A percentile compares a stretch with the other conserved stretches of the same genome.
These are phyloP conservation scores for Diversispora epigaea DNA, from an alignment of 192 early-diverging fungal species.

Conservation along the genomic window DNA sequence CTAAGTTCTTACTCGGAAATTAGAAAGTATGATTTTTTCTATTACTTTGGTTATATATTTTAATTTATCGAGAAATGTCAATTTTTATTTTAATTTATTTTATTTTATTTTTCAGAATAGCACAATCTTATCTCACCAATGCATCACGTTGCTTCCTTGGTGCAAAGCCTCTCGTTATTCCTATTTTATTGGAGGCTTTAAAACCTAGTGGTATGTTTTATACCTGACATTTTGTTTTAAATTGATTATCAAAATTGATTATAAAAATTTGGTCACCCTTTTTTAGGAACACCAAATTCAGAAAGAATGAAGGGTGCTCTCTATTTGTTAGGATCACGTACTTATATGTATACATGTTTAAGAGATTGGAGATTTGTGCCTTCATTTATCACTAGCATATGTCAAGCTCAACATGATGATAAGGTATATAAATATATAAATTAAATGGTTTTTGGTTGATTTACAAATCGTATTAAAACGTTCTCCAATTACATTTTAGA, in stretches of 20 bases:
- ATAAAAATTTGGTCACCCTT: conserved; percentile 11
- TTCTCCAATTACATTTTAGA: conserved; percentile 33
- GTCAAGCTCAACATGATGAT: conserved; percentile 64
- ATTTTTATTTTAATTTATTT: conserved; percentile 11
- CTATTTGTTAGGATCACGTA: conserved; percentile 56
- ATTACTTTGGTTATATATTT: neutral
- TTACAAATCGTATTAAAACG: neutral
- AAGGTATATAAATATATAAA: conserved; percentile 41
- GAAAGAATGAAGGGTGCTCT: conserved; percentile 72
- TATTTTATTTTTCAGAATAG: conserved; percentile 35
- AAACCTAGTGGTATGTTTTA: conserved; percentile 36
- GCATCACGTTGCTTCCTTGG: conserved; percentile 51
- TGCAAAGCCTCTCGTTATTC: conserved; percentile 50
- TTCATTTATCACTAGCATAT: conserved; percentile 53
- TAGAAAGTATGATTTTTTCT: conserved; percentile 46
- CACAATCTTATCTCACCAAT: conserved; percentile 49
- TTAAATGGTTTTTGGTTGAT: neutral
- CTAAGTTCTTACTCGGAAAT: conserved; percentile 58
- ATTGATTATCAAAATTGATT: neutral
- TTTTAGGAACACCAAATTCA: conserved; percentile 39
- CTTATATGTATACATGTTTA: conserved; percentile 52
- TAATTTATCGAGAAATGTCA: neutral
- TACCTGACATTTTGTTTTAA: neutral
- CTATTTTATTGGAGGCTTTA: conserved; percentile 50
- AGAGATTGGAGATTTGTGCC: conserved; percentile 59